Evolutionary conservation across 179 eudicot species (phyloP).

Genomic region (Vitellaria paradoxa): DNA sequence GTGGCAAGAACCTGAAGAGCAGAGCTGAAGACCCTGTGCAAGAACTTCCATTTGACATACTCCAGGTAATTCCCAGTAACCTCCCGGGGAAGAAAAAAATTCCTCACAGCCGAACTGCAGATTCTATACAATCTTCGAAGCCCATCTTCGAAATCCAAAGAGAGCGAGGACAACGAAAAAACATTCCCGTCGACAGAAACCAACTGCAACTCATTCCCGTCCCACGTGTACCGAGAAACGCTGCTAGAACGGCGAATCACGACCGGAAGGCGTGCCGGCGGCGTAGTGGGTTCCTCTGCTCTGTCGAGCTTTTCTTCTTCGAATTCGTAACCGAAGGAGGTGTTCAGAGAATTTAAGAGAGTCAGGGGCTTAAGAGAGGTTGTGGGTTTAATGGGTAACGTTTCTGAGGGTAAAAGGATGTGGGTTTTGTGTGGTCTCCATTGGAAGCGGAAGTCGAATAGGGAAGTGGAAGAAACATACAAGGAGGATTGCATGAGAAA

Average conservation of each 20-base stretch:
- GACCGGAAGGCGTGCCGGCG: constrained; percentile 49
- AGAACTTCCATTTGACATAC: constrained; percentile 92
- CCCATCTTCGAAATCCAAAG: constrained; percentile 45
- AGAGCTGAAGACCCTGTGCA: constrained; percentile 91
- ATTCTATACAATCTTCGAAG: constrained; percentile 33
- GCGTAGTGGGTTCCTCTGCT: constrained; percentile 18
- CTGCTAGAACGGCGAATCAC: constrained; percentile 43
- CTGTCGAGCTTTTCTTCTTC: constrained; percentile 27
- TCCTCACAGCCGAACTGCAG: constrained; percentile 35
- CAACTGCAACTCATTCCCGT: constrained; percentile 48
- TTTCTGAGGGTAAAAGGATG: constrained; percentile 17
- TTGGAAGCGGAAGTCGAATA: constrained; percentile 22
- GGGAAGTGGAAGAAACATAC: constrained; percentile 20
- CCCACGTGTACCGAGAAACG: constrained; percentile 58
- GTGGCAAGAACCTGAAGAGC: constrained; percentile 99
- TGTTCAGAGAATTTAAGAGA: constrained; percentile 31
- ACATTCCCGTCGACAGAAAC: constrained; percentile 35
- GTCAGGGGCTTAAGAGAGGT: constrained; percentile 35
- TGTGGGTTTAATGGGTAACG: constrained; percentile 19
- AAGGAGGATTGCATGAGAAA: constrained; percentile 39
- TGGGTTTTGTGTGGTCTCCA: constrained; percentile 31
- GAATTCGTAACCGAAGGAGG: constrained; percentile 27
- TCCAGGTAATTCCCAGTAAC: constrained; percentile 62
- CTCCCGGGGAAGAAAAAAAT: constrained; percentile 72
- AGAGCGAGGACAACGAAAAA: constrained; percentile 14